These are phyloP conservation scores for Backusella parvicylindrica DNA, from an alignment of 192 early-diverging fungal species.

Conservation along the genomic window DNA sequence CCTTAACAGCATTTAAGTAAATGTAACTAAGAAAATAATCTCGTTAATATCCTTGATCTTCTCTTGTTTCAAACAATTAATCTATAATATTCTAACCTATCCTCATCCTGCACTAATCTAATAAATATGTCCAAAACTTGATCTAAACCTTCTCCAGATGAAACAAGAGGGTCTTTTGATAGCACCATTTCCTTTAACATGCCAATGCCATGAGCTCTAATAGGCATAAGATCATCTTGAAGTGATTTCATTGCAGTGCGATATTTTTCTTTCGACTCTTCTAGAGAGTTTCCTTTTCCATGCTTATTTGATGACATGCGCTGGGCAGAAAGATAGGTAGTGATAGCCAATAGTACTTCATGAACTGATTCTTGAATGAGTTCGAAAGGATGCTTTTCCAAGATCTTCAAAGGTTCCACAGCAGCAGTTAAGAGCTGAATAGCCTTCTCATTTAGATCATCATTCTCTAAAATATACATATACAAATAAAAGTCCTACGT, in stretches of 20 bases:
- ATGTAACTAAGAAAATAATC: conserved; percentile 61
- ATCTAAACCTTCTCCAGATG: conserved; percentile 54
- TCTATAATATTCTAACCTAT: conserved; percentile 51
- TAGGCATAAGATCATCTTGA: conserved; percentile 74
- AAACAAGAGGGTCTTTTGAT: conserved; percentile 54
- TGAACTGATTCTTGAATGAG: conserved; percentile 43
- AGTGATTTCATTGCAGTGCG: conserved; percentile 75
- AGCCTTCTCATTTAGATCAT: conserved; percentile 39
- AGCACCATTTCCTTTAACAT: conserved; percentile 82
- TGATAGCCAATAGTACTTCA: conserved; percentile 45
- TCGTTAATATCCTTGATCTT: conserved; percentile 8
- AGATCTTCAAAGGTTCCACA: conserved; percentile 31
- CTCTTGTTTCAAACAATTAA: background rate
- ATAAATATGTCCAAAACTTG: conserved; percentile 75
- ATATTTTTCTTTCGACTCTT: conserved; percentile 56
- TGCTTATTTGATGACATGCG: conserved; percentile 10
- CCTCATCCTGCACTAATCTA: conserved; percentile 69
- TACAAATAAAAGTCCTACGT: background rate
- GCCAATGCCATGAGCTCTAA: conserved; percentile 84
- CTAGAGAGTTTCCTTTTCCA: background rate
- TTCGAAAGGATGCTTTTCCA: conserved; percentile 36
- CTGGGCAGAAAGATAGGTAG: conserved; percentile 38
- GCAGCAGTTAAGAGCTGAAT: conserved; percentile 34
- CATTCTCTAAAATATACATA: conserved; percentile 38
- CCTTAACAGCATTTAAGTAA: conserved; percentile 91